phyloP scores from a whole-genome alignment of 2,329 filamentous ascomycete genomes.

The Macrophomina pseudophaseolina region DNA sequence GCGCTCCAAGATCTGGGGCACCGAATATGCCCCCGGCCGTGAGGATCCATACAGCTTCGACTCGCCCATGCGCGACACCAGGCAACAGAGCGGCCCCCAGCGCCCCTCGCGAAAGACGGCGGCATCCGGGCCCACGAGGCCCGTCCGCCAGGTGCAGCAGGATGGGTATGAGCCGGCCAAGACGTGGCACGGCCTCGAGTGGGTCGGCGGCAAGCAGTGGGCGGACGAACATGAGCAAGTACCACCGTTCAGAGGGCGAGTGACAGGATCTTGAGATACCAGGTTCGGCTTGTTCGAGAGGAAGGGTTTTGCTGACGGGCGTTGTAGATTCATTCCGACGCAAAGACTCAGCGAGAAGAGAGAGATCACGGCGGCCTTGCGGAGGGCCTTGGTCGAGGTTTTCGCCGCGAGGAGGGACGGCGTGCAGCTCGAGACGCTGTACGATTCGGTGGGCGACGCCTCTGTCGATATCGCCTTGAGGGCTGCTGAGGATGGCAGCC shows the following conservation, averaged over 20 bases:
- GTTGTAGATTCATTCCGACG: background rate
- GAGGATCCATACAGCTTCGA: slow-evolving; percentile 23
- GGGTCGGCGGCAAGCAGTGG: slow-evolving; percentile 55
- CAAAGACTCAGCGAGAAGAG: background rate
- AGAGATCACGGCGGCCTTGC: slow-evolving; percentile 3
- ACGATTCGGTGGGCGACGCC: background rate
- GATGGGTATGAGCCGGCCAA: slow-evolving; percentile 51
- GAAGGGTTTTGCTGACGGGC: background rate
- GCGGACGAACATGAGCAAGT: slow-evolving; percentile 32
- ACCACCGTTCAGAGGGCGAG: slow-evolving; percentile 1
- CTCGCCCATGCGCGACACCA: slow-evolving; percentile 13
- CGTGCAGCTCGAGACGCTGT: background rate
- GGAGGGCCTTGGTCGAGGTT: slow-evolving; percentile 15
- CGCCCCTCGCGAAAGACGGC: too few species aligned
- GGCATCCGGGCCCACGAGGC: background rate
- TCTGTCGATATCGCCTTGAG: background rate
- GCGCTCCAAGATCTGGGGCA: slow-evolving; percentile 25
- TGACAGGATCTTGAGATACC: background rate
- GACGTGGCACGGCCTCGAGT: slow-evolving; percentile 59
- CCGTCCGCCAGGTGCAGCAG: background rate
- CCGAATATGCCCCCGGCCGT: slow-evolving; percentile 22
- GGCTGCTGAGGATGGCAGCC: background rate
- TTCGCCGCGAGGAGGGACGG: background rate
- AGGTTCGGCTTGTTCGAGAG: background rate
- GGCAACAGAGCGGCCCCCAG: background rate